These are phyloP conservation scores for Cruciata laevipes DNA, from an alignment of 257 asterid species.

Conservation along the genomic window DNA sequence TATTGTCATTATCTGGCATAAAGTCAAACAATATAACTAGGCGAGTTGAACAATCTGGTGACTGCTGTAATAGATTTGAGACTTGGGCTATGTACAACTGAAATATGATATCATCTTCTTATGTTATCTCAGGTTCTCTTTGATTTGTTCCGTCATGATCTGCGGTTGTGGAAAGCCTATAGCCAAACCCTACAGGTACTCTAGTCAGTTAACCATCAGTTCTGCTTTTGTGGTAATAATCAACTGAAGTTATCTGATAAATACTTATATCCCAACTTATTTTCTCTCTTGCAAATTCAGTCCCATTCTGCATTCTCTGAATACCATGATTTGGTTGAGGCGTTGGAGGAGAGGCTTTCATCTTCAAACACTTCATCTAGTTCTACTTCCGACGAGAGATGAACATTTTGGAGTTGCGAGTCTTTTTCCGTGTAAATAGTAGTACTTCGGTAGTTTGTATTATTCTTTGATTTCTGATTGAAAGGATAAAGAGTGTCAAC, in stretches of 20 bases:
- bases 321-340: conserved; percentile 81
- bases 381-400: conserved; percentile 36
- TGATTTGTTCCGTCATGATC: conserved; percentile 83
- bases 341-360: conserved; percentile 69
- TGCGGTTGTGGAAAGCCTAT: conserved; percentile 88
- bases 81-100: conserved; percentile 14
- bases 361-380: conserved; percentile 34
- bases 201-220: not conserved
- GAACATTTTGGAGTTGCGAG: conserved; percentile 22
- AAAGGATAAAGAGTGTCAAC: not conserved
- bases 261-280: not conserved
- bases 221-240: not conserved
- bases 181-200: conserved; percentile 71
- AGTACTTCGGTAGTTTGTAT: conserved; percentile 8
- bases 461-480: not conserved
- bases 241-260: not conserved
- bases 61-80: not conserved
- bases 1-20: not conserved
- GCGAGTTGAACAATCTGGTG: not conserved
- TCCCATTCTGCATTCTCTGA: conserved; percentile 59
- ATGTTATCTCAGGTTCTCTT: conserved; percentile 61
- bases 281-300: conserved; percentile 28
- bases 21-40: not conserved
- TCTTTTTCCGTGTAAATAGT: conserved; percentile 20
- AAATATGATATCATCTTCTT: not conserved